Conservation (phyloP, 1,139 yeast genomes). For the Meyerozyma athensensis region DNA sequence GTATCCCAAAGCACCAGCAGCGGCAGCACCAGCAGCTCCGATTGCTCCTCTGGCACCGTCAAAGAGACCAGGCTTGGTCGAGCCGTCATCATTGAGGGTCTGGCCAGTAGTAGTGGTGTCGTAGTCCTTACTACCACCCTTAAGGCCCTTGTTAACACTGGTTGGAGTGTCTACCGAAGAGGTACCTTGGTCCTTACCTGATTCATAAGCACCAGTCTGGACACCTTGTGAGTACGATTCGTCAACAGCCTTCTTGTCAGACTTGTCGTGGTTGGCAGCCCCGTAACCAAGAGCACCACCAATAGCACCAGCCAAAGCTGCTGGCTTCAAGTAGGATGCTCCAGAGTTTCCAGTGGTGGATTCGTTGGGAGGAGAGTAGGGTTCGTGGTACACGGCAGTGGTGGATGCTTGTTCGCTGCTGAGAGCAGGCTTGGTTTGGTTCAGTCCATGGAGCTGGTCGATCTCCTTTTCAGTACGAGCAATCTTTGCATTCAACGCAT, state of each 20-base stretch:
- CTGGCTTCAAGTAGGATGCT: constrained; percentile 6
- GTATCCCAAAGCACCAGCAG: constrained; percentile 13
- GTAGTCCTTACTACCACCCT: background rate
- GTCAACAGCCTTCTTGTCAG: constrained; percentile 11
- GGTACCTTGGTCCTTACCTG: constrained; percentile 11
- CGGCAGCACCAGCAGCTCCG: constrained; percentile 16
- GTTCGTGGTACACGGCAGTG: constrained; percentile 16
- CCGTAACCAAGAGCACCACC: constrained; percentile 12
- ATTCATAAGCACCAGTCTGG: constrained; percentile 14
- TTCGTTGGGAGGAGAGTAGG: constrained; percentile 5
- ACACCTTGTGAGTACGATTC: constrained; percentile 12
- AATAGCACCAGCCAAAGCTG: constrained; percentile 4
- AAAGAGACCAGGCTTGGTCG: constrained; percentile 11
- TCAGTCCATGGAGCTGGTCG: constrained; percentile 14
- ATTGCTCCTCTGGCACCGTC: constrained; percentile 17
- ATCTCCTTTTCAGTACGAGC: constrained; percentile 23
- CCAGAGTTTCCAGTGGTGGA: constrained; percentile 3
- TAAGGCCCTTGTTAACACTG: background rate
- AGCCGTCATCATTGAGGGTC: constrained; percentile 7
- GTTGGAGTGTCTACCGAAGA: background rate
- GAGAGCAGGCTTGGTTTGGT: background rate
- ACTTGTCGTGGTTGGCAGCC: constrained; percentile 6
- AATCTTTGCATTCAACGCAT: constrained; percentile 21
- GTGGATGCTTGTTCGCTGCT: constrained; percentile 14
- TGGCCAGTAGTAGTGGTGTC: background rate